Conservation (phyloP, 805 yeast genomes). For the Candida xiaguanensis region DNA sequence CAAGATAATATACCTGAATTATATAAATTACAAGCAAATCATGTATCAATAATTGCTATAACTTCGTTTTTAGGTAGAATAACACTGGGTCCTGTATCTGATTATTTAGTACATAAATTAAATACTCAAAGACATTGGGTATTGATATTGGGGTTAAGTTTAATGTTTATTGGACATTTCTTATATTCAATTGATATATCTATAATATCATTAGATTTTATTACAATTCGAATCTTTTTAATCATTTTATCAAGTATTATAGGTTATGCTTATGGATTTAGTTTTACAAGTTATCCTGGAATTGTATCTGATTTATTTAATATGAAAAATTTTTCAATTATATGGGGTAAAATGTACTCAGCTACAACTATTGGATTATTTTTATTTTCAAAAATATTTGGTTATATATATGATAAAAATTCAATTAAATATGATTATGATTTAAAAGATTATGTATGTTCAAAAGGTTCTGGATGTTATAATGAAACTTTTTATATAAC, state of each 20-base stretch:
- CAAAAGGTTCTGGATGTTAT: conserved; percentile 28
- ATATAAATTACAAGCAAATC: conserved; percentile 25
- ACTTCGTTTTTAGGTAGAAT: conserved; percentile 29
- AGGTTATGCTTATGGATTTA: conserved; percentile 34
- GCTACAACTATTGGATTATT: conserved; percentile 30
- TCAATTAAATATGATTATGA: conserved; percentile 16
- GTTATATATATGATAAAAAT: conserved; percentile 25
- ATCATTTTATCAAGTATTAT: conserved; percentile 23
- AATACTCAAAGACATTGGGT: conserved; percentile 31
- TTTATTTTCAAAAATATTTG: conserved; percentile 29
- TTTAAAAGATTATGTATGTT: conserved; percentile 18
- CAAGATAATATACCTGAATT: conserved; percentile 13
- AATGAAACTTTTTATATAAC: conserved; percentile 24
- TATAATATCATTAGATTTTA: conserved; percentile 11
- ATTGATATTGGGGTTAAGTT: conserved; percentile 21
- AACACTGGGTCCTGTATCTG: conserved; percentile 30
- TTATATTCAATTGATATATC: conserved; percentile 16
- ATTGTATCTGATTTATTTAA: conserved; percentile 30
- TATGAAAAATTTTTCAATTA: conserved; percentile 28
- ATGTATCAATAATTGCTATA: conserved; percentile 31
- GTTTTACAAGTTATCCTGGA: conserved; percentile 32
- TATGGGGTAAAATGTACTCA: conserved; percentile 33
- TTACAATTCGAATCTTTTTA: conserved; percentile 16
- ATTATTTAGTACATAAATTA: conserved; percentile 20
- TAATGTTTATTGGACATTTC: conserved; percentile 29